Percentiles rank a stretch among this genome's conserved stretches.
phyloP scores from a whole-genome alignment of 202 grass and related monocot genomes.

The Digitaria exilis region DNA sequence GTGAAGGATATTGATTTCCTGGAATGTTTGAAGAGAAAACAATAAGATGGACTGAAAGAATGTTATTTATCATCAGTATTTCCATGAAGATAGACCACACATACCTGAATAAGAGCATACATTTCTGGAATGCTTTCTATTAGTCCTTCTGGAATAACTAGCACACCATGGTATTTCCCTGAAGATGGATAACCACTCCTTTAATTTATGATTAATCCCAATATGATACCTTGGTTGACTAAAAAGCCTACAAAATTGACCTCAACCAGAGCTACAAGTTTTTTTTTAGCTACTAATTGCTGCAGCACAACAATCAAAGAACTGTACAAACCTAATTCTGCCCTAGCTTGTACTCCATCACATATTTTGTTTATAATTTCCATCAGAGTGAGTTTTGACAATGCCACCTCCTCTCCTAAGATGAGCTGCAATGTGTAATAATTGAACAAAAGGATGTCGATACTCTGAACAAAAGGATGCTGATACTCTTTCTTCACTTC shows the following conservation, averaged over 20 bases:
- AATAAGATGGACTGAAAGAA: slow-evolving; percentile 7
- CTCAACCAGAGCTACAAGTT: neutral
- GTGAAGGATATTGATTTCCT: slow-evolving; percentile 87
- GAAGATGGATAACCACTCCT: slow-evolving; percentile 24
- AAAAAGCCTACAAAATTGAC: neutral
- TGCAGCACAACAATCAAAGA: slow-evolving; percentile 6
- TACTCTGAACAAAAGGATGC: too few species aligned
- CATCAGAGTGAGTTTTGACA: slow-evolving; percentile 91
- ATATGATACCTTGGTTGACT: slow-evolving; percentile 12
- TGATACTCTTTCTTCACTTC: neutral
- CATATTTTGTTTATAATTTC: slow-evolving; percentile 87
- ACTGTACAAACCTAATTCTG: slow-evolving; percentile 60
- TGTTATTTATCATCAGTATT: slow-evolving; percentile 13
- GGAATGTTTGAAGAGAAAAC: slow-evolving; percentile 34
- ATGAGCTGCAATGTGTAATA: slow-evolving; percentile 67
- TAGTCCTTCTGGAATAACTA: slow-evolving; percentile 91
- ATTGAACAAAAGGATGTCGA: neutral
- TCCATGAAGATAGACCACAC: neutral
- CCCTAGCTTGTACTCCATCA: slow-evolving; percentile 81
- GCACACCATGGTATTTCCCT: slow-evolving; percentile 86
- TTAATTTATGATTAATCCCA: slow-evolving; percentile 17
- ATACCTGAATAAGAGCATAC: slow-evolving; percentile 97
- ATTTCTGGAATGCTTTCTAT: slow-evolving; percentile 95
- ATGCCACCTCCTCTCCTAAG: slow-evolving; percentile 90
- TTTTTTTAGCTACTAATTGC: neutral